Percentiles rank a stretch among this genome's conserved stretches.
phyloP scores from a whole-genome alignment of 2,329 filamentous ascomycete genomes.

The Fusarium coffeatum region DNA sequence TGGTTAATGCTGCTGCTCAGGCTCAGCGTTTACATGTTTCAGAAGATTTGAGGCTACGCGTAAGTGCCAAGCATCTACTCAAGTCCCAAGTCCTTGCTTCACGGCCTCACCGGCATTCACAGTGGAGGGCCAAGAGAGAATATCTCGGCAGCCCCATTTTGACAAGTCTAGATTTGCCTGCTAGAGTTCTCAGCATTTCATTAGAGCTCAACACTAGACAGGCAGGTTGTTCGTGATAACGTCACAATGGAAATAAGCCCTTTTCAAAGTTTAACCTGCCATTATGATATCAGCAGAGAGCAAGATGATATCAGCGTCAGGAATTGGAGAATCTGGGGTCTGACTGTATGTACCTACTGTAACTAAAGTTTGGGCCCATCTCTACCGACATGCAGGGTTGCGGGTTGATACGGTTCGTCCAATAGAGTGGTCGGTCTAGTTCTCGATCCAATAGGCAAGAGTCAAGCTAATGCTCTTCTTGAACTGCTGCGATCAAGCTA shows the following conservation, averaged over 20 bases:
- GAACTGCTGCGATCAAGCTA: neutral
- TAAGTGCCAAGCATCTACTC: conserved; percentile 44
- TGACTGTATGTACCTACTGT: neutral
- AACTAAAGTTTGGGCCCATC: conserved; percentile 2
- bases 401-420: conserved; percentile 17
- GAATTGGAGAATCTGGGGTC: conserved; percentile 17
- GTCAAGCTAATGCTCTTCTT: neutral
- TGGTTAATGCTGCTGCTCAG: conserved; percentile 17
- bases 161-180: conserved; percentile 11
- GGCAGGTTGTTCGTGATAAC: neutral
- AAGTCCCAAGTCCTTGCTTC: conserved; percentile 15
- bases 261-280: conserved; percentile 22
- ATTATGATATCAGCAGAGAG: conserved; percentile 27
- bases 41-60: conserved; percentile 27
- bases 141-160: conserved; percentile 19
- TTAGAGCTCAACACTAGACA: neutral
- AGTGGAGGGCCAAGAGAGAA: conserved; percentile 42
- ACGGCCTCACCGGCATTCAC: conserved; percentile 36
- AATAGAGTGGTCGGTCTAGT: conserved; percentile 17
- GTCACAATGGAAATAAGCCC: neutral
- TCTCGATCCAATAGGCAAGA: neutral
- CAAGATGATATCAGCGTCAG: conserved; percentile 35
- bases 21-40: conserved; percentile 29
- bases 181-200: neutral
- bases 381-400: conserved; percentile 17